Percentiles rank a stretch among this genome's conserved stretches.
Conservation (phyloP, 306 rosid genomes). For the Chamaecrista fasciculata region DNA sequence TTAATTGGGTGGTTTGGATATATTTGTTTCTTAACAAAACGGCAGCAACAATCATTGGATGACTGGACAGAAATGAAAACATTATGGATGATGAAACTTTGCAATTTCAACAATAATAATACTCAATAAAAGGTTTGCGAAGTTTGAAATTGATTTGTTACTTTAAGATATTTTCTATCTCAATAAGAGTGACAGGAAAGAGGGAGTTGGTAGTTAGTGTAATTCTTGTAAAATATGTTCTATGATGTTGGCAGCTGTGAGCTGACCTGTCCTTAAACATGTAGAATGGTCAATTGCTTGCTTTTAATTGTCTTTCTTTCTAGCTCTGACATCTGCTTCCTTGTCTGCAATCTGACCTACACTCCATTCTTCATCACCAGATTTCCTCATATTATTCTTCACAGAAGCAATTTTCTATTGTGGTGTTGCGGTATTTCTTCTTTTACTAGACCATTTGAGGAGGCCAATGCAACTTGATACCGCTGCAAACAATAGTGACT, state of each 20-base stretch:
- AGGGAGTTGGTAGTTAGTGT: not conserved
- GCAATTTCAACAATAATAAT: constrained; percentile 15
- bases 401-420: constrained; percentile 93
- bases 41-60: constrained; percentile 13
- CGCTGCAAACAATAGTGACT: constrained; percentile 27
- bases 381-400: constrained; percentile 97
- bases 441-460: constrained; percentile 59
- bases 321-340: constrained; percentile 13
- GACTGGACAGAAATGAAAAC: constrained; percentile 20
- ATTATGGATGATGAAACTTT: constrained; percentile 12
- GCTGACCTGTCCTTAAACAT: constrained; percentile 14
- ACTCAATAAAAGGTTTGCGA: constrained; percentile 2
- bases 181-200: not conserved
- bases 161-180: not conserved
- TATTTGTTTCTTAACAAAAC: constrained; percentile 6
- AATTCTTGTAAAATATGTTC: constrained; percentile 22
- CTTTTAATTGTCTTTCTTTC: constrained; percentile 1
- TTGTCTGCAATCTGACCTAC: constrained; percentile 24
- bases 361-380: constrained; percentile 47
- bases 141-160: constrained; percentile 11
- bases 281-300: constrained; percentile 18
- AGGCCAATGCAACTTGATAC: constrained; percentile 50
- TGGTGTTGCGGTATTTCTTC: constrained; percentile 82
- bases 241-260: not conserved
- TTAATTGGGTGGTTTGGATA: constrained; percentile 13